Conservation (phyloP, 2,329 filamentous ascomycete genomes). For the Pseudogymnoascus sp. region DNA sequence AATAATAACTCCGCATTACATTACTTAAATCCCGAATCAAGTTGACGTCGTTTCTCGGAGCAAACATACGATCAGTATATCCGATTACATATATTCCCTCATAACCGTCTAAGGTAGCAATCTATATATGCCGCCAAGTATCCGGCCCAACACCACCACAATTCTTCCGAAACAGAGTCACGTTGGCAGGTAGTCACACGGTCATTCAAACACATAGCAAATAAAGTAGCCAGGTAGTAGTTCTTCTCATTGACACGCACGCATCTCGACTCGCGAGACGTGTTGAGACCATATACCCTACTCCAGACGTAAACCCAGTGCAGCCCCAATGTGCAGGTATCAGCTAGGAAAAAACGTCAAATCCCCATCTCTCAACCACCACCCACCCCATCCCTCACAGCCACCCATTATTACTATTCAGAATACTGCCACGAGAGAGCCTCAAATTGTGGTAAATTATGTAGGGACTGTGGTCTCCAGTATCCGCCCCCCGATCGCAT, state of each 20-base stretch:
- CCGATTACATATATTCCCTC: not conserved
- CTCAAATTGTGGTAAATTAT: conserved; percentile 1
- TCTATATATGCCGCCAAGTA: conserved; percentile 1
- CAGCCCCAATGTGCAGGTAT: not conserved
- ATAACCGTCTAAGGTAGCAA: not conserved
- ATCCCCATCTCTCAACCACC: not conserved
- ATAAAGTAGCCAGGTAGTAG: not conserved
- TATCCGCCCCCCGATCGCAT: not conserved
- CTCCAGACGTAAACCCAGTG: conserved; percentile 5
- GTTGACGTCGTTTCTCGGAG: not conserved
- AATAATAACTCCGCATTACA: not conserved
- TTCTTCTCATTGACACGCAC: not conserved
- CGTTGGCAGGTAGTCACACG: not conserved
- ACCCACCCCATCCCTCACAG: not conserved
- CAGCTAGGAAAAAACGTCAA: not conserved
- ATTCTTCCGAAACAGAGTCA: not conserved
- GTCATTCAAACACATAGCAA: not conserved
- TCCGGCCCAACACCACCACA: not conserved
- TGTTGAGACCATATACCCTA: not conserved
- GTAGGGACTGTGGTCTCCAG: conserved; percentile 7
- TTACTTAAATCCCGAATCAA: not conserved
- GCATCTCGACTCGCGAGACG: not conserved
- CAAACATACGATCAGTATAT: not conserved
- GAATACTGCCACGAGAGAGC: conserved; percentile 6
- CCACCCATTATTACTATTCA: conserved; percentile 1